Conservation (phyloP, 169 alveolate genomes). For the Neospora caninum region DNA sequence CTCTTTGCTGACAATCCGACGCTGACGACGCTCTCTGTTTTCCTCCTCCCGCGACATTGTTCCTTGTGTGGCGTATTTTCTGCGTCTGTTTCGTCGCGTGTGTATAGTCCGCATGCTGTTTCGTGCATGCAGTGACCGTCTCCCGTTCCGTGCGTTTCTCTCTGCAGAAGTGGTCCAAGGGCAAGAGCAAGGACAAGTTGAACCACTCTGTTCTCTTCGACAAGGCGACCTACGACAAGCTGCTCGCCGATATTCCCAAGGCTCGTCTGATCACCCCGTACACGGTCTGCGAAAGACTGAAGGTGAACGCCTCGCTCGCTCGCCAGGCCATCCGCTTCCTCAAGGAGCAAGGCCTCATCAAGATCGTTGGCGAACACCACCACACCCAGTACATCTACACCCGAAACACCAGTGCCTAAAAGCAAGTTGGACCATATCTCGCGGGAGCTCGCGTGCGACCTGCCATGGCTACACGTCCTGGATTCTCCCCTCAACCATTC, state of each 20-base stretch:
- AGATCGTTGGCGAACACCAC: conserved; percentile 72
- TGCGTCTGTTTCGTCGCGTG: not conserved
- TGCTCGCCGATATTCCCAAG: conserved; percentile 92
- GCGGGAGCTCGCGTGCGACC: not conserved
- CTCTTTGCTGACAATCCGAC: conserved; percentile 40
- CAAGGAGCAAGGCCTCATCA: conserved; percentile 58
- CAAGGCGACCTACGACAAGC: conserved; percentile 89
- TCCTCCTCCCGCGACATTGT: not conserved
- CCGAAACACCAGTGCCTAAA: conserved; percentile 14
- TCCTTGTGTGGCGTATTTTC: not conserved
- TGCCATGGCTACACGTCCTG: not conserved
- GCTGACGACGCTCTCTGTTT: conserved; percentile 11
- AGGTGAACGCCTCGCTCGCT: conserved; percentile 76
- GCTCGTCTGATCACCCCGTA: conserved; percentile 92
- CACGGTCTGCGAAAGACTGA: conserved; percentile 90
- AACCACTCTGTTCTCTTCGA: conserved; percentile 95
- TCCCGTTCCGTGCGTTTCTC: not conserved
- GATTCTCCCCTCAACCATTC: not conserved
- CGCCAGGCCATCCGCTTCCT: conserved; percentile 72
- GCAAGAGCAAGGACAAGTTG: conserved; percentile 91
- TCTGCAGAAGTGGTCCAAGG: conserved; percentile 72
- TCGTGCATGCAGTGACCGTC: not conserved
- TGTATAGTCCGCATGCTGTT: not conserved
- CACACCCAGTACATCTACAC: conserved; percentile 72
- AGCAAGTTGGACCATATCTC: not conserved